These are phyloP conservation scores for Trichaptum fuscoviolaceum DNA, from an alignment of 768 basidiomycete species.

Conservation along the genomic window DNA sequence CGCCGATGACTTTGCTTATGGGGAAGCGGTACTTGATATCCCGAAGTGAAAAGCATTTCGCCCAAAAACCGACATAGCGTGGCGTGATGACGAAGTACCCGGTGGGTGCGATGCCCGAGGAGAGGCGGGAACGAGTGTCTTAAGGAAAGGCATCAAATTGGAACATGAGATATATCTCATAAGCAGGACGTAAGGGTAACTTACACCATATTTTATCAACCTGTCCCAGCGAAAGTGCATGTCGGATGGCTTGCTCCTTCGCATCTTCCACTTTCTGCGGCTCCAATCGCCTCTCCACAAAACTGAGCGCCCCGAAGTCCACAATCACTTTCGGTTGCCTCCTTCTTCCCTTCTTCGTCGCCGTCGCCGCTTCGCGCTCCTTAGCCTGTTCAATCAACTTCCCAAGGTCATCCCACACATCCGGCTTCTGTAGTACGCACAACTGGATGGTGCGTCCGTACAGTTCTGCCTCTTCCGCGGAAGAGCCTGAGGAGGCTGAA, in stretches of 20 bases:
- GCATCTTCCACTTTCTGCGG: neutral
- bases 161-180: neutral
- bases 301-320: constrained; percentile 38
- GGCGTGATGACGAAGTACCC: constrained; percentile 40
- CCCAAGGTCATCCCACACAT: neutral
- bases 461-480: neutral
- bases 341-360: neutral
- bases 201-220: constrained; percentile 18
- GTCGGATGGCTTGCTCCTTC: neutral
- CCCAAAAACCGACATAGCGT: constrained; percentile 41
- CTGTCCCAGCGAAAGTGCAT: constrained; percentile 13
- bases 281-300: constrained; percentile 10
- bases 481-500: neutral
- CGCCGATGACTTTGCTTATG: constrained; percentile 33
- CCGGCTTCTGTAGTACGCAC: neutral
- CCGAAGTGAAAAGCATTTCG: constrained; percentile 32
- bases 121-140: constrained; percentile 27
- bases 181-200: constrained; percentile 5
- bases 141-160: constrained; percentile 23
- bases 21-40: constrained; percentile 41
- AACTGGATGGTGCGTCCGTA: neutral
- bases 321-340: constrained; percentile 25
- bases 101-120: constrained; percentile 28
- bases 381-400: neutral
- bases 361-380: neutral